Base-by-base conservation (phyloP, 768 basidiomycete genomes). In the Multifurca ochricompacta region DNA sequence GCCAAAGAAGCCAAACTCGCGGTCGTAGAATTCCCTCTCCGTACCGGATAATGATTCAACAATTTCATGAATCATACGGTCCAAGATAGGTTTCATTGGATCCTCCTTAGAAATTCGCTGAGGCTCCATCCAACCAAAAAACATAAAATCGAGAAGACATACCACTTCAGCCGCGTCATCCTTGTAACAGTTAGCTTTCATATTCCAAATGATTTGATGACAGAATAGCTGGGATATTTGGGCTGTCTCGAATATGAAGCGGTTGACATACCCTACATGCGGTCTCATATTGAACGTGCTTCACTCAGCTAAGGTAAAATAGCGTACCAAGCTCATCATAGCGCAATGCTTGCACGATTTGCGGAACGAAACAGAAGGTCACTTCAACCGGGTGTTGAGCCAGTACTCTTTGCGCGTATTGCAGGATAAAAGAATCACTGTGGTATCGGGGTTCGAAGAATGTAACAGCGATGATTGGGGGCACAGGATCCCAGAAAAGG, bases 121-220 rank as follows among this genome's bases (percentile, higher is more conserved):
- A 44, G 19, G 56, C 30, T 57, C 37, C 19, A 14, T 40, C 6
- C 37, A 30, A 9, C 19, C 30, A 45, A 9, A 11, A 31, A 13
- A n/a, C n/a, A n/a, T n/a, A 27, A 18, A 21, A 16, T 23, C 2
- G 19, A 46, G 13, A 14, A 14, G 48, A 45, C 80, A 47, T 63
- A 89, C 91, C 54, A 87, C 75, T 67, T 94, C 93, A 13, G 82
- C 91, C 6, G 76, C 73, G 64, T 98, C 96, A 63, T 93, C 95
- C 63, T 87, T 91, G 68, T 83, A 96, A 58, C 89, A 92, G 64
- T 99, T 99, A 4, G 96, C 96, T 64, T 95, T 95, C 96, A 98
- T 98, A 68, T 98, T 99, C 96, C 96, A 99, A 58, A 99, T 91
- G 59, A 98, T 98, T 72, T 99, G 96, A 66, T 99, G 96, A 66